Evolutionary conservation across 179 eudicot genomes (phyloP).

Genomic region (Beta macrorhiza): DNA sequence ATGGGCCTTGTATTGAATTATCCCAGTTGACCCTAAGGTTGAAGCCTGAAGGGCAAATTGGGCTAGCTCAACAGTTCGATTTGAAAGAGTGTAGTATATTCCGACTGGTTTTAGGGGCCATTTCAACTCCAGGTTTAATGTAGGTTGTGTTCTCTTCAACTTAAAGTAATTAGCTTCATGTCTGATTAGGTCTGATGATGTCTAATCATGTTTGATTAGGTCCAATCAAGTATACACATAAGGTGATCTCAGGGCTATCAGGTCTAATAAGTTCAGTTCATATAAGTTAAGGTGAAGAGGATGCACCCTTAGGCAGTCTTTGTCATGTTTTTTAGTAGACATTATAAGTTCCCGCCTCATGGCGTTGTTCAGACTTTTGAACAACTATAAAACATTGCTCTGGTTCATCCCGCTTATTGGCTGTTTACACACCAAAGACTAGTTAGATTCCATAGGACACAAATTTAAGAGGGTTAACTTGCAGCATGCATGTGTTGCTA

Average conservation of each 20-base stretch:
- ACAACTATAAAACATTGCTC: background rate
- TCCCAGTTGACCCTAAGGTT: background rate
- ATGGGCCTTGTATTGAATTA: background rate
- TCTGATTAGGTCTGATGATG: too few relatives aligned
- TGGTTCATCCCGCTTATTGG: background rate
- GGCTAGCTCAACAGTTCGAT: background rate
- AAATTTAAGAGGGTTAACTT: background rate
- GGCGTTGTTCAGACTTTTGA: background rate
- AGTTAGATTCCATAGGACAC: background rate
- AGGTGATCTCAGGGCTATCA: too few relatives aligned
- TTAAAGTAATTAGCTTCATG: too few relatives aligned
- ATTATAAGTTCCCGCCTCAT: background rate
- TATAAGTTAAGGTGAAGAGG: too few relatives aligned
- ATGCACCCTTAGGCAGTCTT: background rate
- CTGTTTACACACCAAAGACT: background rate
- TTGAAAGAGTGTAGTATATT: background rate
- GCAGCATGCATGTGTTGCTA: background rate
- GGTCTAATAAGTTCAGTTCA: too few relatives aligned
- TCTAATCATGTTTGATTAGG: too few relatives aligned
- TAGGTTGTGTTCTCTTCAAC: too few relatives aligned
- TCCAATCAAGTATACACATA: too few relatives aligned
- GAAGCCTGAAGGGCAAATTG: background rate
- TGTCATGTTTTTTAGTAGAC: background rate
- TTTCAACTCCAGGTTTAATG: background rate
- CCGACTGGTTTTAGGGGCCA: background rate